These are phyloP conservation scores for Cystobasidium onofrii DNA, from an alignment of 768 basidiomycete species.

Conservation along the genomic window DNA sequence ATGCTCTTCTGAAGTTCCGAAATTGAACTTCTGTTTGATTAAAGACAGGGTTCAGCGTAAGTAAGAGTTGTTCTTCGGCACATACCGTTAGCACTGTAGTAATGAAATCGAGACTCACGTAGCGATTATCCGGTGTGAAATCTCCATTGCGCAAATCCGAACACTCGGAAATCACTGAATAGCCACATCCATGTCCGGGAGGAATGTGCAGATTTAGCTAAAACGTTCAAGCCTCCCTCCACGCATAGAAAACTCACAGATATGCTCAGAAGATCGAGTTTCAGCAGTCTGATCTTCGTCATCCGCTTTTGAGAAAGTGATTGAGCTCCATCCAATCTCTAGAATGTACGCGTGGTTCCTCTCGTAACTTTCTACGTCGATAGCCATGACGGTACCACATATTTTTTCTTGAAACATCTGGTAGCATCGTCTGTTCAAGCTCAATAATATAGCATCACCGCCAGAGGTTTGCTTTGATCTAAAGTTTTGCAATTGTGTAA, in stretches of 20 bases:
- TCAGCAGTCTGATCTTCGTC: neutral
- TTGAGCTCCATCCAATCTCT: conserved; percentile 17
- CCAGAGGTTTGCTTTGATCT: neutral
- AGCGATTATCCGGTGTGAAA: neutral
- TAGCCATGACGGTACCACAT: conserved; percentile 6
- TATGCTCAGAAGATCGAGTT: neutral
- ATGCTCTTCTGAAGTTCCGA: neutral
- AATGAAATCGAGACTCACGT: neutral
- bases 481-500: neutral
- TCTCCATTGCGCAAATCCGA: neutral
- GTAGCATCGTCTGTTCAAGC: neutral
- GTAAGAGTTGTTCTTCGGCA: too few relatives aligned
- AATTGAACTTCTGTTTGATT: neutral
- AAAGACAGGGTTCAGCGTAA: neutral
- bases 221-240: neutral
- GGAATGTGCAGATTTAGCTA: neutral
- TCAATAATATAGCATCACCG: neutral
- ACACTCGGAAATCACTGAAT: neutral
- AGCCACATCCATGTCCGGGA: neutral
- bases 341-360: neutral
- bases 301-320: neutral
- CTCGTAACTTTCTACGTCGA: conserved; percentile 26
- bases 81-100: too few relatives aligned
- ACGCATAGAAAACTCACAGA: neutral
- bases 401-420: neutral